These are phyloP conservation scores for Penicillium ochrochloron DNA, from an alignment of 495 filamentous ascomycete genomes.

Conservation along the genomic window DNA sequence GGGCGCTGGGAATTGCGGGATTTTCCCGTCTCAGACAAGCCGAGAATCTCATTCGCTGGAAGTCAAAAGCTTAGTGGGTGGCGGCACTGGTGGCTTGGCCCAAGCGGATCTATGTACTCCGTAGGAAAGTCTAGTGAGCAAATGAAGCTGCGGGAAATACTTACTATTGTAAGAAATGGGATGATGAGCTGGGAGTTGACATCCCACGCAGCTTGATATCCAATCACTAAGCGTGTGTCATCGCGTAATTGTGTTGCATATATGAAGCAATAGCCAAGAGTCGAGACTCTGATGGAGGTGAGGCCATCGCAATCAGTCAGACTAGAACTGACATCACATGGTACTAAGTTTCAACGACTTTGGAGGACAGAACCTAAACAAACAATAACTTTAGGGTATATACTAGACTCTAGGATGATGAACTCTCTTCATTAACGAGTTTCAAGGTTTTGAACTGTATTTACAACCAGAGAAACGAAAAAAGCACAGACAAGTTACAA, in stretches of 20 bases:
- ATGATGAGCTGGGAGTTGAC: neutral
- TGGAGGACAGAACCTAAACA: neutral
- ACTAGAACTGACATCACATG: neutral
- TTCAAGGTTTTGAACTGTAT: conserved; percentile 6
- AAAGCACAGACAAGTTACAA: neutral
- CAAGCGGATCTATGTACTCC: conserved; percentile 8
- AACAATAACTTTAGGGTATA: neutral
- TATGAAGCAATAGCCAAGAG: neutral
- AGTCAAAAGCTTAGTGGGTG: conserved; percentile 9
- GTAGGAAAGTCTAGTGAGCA: neutral
- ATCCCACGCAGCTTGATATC: conserved; percentile 5
- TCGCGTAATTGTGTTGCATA: neutral
- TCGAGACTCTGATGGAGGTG: neutral
- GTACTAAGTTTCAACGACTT: neutral
- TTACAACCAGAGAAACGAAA: neutral
- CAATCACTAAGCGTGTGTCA: neutral
- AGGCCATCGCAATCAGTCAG: neutral
- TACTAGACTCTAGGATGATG: neutral
- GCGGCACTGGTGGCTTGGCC: conserved; percentile 13
- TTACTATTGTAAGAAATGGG: neutral
- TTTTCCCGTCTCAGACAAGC: conserved; percentile 20
- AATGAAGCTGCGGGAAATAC: no score
- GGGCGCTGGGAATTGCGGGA: conserved; percentile 18
- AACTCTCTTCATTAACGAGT: neutral
- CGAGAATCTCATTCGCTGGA: conserved; percentile 27